These are phyloP conservation scores for Aquilaria sinensis DNA, from an alignment of 345 rosid genomes.

Conservation along the genomic window DNA sequence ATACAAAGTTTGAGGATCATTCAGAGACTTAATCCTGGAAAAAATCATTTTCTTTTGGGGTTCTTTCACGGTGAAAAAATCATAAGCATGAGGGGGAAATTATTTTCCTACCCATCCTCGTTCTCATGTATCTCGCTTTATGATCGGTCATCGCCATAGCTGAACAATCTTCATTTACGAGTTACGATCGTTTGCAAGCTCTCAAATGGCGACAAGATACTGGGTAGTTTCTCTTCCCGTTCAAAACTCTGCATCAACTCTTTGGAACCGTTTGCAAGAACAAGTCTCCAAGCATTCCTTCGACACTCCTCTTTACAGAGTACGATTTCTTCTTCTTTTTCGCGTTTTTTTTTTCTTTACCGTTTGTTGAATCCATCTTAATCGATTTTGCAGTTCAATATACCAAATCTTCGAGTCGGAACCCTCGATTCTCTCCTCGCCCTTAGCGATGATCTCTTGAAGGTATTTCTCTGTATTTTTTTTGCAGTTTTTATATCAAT, in stretches of 20 bases:
- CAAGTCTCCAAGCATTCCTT: constrained; percentile 94
- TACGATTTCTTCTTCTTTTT: constrained; percentile 16
- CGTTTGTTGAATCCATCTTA: not conserved
- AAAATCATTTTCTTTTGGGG: no score
- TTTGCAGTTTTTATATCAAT: not conserved
- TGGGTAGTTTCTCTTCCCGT: constrained; percentile 92
- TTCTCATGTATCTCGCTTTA: no score
- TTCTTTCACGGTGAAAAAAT: no score
- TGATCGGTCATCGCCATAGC: no score
- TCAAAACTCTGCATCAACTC: constrained; percentile 64
- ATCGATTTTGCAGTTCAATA: constrained; percentile 61
- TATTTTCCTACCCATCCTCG: no score
- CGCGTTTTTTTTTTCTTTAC: not conserved
- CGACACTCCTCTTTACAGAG: constrained; percentile 96
- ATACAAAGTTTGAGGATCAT: no score
- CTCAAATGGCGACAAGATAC: constrained; percentile 76
- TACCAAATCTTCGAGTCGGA: constrained; percentile 96
- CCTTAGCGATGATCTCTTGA: constrained; percentile 91
- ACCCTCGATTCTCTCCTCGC: constrained; percentile 95
- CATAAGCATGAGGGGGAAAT: no score
- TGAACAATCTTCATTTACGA: no score
- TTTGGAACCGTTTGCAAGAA: constrained; percentile 77
- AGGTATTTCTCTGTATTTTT: constrained; percentile 34
- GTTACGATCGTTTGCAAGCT: not conserved
- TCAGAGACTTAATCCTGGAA: no score